phyloP scores from a whole-genome alignment of 2,329 filamentous ascomycete genomes.

The Trichoderma citrinoviride region DNA sequence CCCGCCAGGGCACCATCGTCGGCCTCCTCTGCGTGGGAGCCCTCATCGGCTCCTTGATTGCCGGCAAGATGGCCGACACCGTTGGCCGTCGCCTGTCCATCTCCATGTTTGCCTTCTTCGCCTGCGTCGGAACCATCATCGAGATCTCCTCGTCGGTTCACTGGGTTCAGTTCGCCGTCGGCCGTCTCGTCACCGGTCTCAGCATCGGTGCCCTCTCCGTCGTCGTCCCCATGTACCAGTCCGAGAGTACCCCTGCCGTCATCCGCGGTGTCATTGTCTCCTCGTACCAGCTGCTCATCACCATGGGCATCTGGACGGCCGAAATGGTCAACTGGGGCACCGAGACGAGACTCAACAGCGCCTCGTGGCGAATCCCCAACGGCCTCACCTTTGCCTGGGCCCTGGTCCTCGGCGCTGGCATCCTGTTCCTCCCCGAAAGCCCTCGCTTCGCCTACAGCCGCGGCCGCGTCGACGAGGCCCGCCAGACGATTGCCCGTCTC shows the following conservation, averaged over 20 bases:
- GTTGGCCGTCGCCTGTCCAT: slow-evolving; percentile 18
- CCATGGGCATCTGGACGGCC: slow-evolving; percentile 13
- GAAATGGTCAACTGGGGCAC: slow-evolving; percentile 19
- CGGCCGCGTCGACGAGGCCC: slow-evolving; percentile 6
- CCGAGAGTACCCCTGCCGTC: slow-evolving; percentile 10
- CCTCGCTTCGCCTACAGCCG: slow-evolving; percentile 13
- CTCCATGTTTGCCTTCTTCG: slow-evolving; percentile 11
- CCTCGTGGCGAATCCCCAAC: slow-evolving; percentile 15
- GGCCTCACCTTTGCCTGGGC: slow-evolving; percentile 13
- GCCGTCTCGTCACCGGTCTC: slow-evolving; percentile 4
- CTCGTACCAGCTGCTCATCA: slow-evolving; percentile 17
- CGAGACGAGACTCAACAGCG: slow-evolving; percentile 1
- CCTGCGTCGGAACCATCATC: slow-evolving; percentile 4
- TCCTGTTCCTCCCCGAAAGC: slow-evolving; percentile 9
- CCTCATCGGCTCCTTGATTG: slow-evolving; percentile 7
- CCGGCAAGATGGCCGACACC: slow-evolving; percentile 10
- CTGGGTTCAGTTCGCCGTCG: slow-evolving; percentile 17
- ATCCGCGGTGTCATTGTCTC: slow-evolving; percentile 19
- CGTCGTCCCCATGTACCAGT: slow-evolving; percentile 15
- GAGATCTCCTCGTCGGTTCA: slow-evolving; percentile 9
- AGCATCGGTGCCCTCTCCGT: slow-evolving; percentile 14
- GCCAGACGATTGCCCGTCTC: slow-evolving; percentile 11
- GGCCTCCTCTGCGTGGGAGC: slow-evolving; percentile 4
- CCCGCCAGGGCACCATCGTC: slow-evolving; percentile 13
- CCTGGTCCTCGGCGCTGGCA: slow-evolving; percentile 8